Evolutionary conservation across 208 protist species (phyloP), one percentile per base, ranked within the genome.

Genomic region (Acanthamoeba triangularis): DNA sequence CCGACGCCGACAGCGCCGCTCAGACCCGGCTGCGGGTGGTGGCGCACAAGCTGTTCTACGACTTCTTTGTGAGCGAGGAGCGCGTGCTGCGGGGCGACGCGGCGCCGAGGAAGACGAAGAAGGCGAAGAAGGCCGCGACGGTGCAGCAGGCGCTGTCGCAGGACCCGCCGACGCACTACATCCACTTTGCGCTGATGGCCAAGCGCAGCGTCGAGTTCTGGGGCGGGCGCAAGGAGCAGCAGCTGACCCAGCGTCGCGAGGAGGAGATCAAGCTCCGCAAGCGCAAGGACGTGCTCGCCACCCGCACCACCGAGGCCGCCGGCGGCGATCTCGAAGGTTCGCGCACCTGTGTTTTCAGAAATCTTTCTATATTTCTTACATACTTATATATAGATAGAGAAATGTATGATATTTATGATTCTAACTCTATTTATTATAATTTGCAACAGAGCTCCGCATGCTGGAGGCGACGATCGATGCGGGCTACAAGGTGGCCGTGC

Each of bases 21-120:
- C 30, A 33, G 67, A 37, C 8, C 67, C 67, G 67, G 13, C 28
- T 76, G 67, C 13, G 67, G 10, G 67, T 41, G 13, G 35, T 76
- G 67, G 35, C 67, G 6, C 67, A 76, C 67, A 76, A 41, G 67
- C 67, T 76, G 35, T 76, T 76, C 67, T 76, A 44, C 67, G 67
- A 76, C 67, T 2, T 76, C 35, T 76, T 76, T 28, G 67, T 76
- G 35, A 76, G 67, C 67, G 67, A 76, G 67, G 67, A 76, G 67
- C 67, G 67, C 30, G 67, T 76, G 28, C 67, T 76, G 30, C 67
- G 67, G 35, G 37, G 67, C 35, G 37, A 11, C 35, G 8, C 67
- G 67, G 11, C n/a, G n/a, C n/a, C n/a, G n/a, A n/a, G n/a, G n/a
- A n/a, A n/a, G n/a, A n/a, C n/a, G n/a, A n/a, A n/a, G n/a, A n/a